Evolutionary conservation across 2,329 filamentous ascomycete species (phyloP), one percentile per base, ranked within the genome.

Genomic region (Fusarium drepaniforme): DNA sequence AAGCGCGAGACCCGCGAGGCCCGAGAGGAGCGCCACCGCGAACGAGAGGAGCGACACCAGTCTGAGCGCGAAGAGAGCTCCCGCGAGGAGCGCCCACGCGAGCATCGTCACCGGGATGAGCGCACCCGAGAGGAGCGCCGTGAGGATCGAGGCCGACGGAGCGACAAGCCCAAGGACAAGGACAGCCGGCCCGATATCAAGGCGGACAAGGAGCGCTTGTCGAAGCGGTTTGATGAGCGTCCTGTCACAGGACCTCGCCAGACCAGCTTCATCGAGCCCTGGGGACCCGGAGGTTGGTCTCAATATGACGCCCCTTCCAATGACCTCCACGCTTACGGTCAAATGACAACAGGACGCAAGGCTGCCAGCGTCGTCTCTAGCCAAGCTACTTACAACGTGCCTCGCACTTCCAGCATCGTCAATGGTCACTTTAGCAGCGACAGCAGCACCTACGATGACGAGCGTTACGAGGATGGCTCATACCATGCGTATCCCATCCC

Each of bases 141-240:
- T 60, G 73, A 79, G 42, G 74, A 78, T 46, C 75, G 76, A 44
- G 74, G 70, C 51, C 72, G 77, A 30, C 67, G 62, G 63, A 73
- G 74, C 40, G 76, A 78, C n/a, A 81, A 79, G 67, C 75, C 77
- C 28, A 79, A 80, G 68, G 75, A 76, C 40, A 81, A 79, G 68
- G 77, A 78, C 59, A 78, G 28, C 49, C 25, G 79, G 64, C 75
- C 77, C 64, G 81, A 81, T 57, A 74, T 78, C 67, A 78, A 80
- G 66, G 79, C 77, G 35, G 81, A 82, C 62, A 83, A 82, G 74
- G 82, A 83, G 57, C 83, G 83, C 18, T 79, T 85, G 63, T 81
- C 81, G 35, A 79, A 78, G 65, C 82, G 83, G 33, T 84, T 85
- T 70, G 83, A 83, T 37, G 81, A 83, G 64, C 78, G 78, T 53